Base-by-base conservation (phyloP, 345 rosid genomes). In the Camelina laxa region DNA sequence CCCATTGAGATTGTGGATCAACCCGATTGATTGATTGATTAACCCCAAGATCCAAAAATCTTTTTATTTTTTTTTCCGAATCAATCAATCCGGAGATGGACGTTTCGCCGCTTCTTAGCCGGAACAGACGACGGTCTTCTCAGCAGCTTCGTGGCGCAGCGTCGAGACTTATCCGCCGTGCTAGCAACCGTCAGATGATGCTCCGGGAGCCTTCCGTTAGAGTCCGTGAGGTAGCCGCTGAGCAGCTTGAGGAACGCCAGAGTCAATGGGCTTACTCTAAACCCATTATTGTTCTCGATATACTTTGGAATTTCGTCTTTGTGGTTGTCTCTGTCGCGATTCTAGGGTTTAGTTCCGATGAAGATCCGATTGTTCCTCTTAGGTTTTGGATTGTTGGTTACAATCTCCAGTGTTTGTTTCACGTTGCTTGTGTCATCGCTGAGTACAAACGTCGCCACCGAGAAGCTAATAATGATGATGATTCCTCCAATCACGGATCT, bases 221-320 rank as follows among this genome's bases (percentile, higher is more conserved):
- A 60, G 96, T 94, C 21, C 86, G 97, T 6, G 97, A 91, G 67
- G 81, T 78, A 19, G 96, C 97, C 6, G 96, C 96, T 6, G 98
- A 91, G 85, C 98, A 94, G 85, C 87, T 94, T 15, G 96, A 91
- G 76, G 92, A 83, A 78, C 82, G 89, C 10, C 97, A 89, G 60
- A 85, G 82, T 75, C 81, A 87, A 67, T 91, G 97, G 97, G 86
- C 97, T 9, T 90, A 87, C 76, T 91, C 92, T 19, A 84, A 75
- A 82, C 93, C 96, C 20, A 70, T 95, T 13, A 81, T 89, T 30
- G 79, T 81, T 27, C 86, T 95, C 4, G 97, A 91, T 65, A 67
- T 89, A 9, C 56, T 90, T 7, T 90, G 97, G 97, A 95, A 87
- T 71, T 44, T 87, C 50, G 75, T 82, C 9, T 84, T 95, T 49